Evolutionary conservation across 2,329 filamentous ascomycete genomes (phyloP).

Genomic region (Colletotrichum viniferum): DNA sequence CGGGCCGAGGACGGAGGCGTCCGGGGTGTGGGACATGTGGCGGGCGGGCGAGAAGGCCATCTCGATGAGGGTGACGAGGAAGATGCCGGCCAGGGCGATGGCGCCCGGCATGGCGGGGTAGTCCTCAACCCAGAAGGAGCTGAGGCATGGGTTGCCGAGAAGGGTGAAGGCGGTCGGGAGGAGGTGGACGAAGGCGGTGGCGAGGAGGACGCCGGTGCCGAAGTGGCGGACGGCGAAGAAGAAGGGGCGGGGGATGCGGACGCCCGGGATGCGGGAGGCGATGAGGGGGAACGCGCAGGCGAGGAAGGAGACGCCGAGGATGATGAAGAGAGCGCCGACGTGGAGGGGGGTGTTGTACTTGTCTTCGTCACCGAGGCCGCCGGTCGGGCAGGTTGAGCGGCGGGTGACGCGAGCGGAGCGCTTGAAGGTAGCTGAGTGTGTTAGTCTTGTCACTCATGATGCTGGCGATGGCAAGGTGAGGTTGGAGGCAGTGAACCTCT

Average conservation of each 20-base stretch:
- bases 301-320: slow-evolving; percentile 50
- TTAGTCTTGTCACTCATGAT: neutral
- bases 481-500: neutral
- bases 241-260: slow-evolving; percentile 59
- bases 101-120: slow-evolving; percentile 82
- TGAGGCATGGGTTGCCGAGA: slow-evolving; percentile 70
- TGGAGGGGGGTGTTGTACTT: slow-evolving; percentile 63
- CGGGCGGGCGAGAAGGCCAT: slow-evolving; percentile 62
- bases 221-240: slow-evolving; percentile 70
- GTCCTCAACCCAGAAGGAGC: slow-evolving; percentile 73
- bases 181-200: slow-evolving; percentile 81
- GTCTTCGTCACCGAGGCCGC: slow-evolving; percentile 31
- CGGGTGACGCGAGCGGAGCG: neutral
- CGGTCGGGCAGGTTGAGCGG: slow-evolving; percentile 27
- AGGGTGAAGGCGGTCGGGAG: slow-evolving; percentile 69
- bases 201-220: slow-evolving; percentile 75
- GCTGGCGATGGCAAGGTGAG: neutral
- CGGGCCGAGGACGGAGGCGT: slow-evolving; percentile 27
- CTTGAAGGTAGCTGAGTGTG: neutral
- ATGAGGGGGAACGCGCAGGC: slow-evolving; percentile 60
- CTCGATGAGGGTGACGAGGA: slow-evolving; percentile 82
- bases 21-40: slow-evolving; percentile 28
- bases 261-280: slow-evolving; percentile 52
- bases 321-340: slow-evolving; percentile 59
- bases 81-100: slow-evolving; percentile 78